Conservation (phyloP, 2,329 filamentous ascomycete genomes). For the Pseudogymnoascus sp. region DNA sequence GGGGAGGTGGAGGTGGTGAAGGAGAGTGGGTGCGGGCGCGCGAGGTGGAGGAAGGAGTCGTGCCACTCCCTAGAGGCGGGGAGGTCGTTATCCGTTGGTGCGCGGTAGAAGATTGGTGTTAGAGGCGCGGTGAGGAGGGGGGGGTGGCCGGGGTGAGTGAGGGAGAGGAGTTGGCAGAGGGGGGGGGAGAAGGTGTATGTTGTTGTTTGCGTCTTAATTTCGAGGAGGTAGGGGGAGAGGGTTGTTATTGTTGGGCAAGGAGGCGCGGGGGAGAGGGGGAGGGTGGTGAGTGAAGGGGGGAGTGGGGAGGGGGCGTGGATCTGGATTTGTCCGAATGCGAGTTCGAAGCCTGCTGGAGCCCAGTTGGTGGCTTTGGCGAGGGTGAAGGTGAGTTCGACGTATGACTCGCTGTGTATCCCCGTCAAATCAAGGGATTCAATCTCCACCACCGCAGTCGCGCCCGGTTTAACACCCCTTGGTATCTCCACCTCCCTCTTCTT, state of each 20-base stretch:
- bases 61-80: constrained; percentile 47
- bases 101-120: constrained; percentile 51
- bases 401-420: constrained; percentile 30
- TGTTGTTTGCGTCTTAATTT: constrained; percentile 18
- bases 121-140: constrained; percentile 39
- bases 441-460: constrained; percentile 12
- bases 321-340: constrained; percentile 42
- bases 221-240: constrained; percentile 20
- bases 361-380: constrained; percentile 38
- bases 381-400: constrained; percentile 38
- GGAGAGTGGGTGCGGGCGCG: constrained; percentile 33
- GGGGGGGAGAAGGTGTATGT: constrained; percentile 38
- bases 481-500: constrained; percentile 32
- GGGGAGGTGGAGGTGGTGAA: constrained; percentile 27
- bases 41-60: constrained; percentile 38
- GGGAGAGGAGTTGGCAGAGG: constrained; percentile 34
- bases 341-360: constrained; percentile 41
- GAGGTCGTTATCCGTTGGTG: constrained; percentile 57
- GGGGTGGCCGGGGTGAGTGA: constrained; percentile 28
- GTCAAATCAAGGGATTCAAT: constrained; percentile 15
- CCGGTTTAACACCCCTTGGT: constrained; percentile 37
- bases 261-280: constrained; percentile 16
- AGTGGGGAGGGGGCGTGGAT: constrained; percentile 30
- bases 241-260: constrained; percentile 19
- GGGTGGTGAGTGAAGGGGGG: constrained; percentile 13